Base-by-base conservation (phyloP, 2,329 filamentous ascomycete genomes). In the Chrysoporthe puriensis region DNA sequence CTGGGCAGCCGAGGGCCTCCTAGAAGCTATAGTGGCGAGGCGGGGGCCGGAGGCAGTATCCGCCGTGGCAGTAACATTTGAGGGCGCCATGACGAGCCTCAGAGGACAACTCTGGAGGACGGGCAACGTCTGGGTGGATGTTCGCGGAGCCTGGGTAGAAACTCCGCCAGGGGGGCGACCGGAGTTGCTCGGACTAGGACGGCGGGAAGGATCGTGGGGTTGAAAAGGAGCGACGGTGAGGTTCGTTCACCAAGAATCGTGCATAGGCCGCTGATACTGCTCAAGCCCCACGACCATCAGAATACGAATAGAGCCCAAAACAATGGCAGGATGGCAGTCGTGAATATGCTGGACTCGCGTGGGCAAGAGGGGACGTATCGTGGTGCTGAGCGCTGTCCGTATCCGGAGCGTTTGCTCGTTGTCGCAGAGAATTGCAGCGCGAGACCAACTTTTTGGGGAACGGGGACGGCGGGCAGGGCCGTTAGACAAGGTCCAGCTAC, bases 21-120 rank as follows among this genome's bases (percentile, higher is more conserved):
- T 58, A 16, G 14, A 44, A 58, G 56, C 6, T 3, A 62, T 18
- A 21, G 57, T 65, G 65, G 62, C 62, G 26, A 59, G 48, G 21
- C 36, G 8, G 5, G 16, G 34, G 57, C 40, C 62, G 36, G 67
- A 56, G 18, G 48, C 32, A 43, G 40, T 40, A 32, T 26, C 26
- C 62, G 18, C 34, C 4, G 64, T 44, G 14, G 57, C 6, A 11
- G 67, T 48, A 16, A 46, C 61, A 56, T 64, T 69, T 57, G 66
- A 52, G 14, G 68, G 58, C 66, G 68, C 66, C 68, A 68, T 70
- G 57, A 36, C 66, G 62, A 34, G 2, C 57, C 46, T 46, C 36
- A 26, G 57, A 21, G 16, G 50, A 67, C 36, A 52, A 62, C 48
- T 56, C 59, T 57, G 57, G 61, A 34, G 11, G 54, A 9, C 16